Evolutionary conservation across 345 rosid genomes (phyloP).

Genomic region (Moricandia arvensis): DNA sequence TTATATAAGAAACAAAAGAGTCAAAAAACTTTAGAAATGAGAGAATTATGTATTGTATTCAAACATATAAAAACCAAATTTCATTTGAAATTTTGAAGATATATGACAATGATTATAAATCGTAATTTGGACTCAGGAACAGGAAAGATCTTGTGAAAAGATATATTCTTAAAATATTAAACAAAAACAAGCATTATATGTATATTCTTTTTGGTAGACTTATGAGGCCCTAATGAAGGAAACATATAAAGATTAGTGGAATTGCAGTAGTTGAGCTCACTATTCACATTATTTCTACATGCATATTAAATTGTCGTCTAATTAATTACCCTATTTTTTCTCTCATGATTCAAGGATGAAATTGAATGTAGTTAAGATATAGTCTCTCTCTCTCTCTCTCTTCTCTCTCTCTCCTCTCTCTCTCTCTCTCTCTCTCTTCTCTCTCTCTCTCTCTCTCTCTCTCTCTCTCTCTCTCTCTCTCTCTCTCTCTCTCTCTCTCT

Average conservation of each 20-base stretch:
- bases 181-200: constrained; percentile 8
- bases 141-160: background rate
- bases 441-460: too few relatives aligned
- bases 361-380: constrained; percentile 8
- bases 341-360: constrained; percentile 33
- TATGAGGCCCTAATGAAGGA: constrained; percentile 17
- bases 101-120: background rate
- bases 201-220: constrained; percentile 20
- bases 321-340: constrained; percentile 7
- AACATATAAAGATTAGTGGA: constrained; percentile 37
- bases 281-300: constrained; percentile 23
- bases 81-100: background rate
- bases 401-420: too few relatives aligned
- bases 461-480: too few relatives aligned
- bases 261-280: constrained; percentile 33
- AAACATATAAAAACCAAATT: background rate
- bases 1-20: background rate
- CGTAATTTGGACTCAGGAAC: constrained; percentile 17
- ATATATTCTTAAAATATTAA: background rate
- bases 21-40: background rate
- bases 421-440: background rate
- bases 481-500: background rate
- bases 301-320: background rate
- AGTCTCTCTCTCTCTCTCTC: background rate
- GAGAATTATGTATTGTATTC: background rate